A percentile compares a stretch with the other conserved stretches of the same genome.
phyloP scores from a whole-genome alignment of 495 filamentous ascomycete species.

The Penicillium verhagenii region DNA sequence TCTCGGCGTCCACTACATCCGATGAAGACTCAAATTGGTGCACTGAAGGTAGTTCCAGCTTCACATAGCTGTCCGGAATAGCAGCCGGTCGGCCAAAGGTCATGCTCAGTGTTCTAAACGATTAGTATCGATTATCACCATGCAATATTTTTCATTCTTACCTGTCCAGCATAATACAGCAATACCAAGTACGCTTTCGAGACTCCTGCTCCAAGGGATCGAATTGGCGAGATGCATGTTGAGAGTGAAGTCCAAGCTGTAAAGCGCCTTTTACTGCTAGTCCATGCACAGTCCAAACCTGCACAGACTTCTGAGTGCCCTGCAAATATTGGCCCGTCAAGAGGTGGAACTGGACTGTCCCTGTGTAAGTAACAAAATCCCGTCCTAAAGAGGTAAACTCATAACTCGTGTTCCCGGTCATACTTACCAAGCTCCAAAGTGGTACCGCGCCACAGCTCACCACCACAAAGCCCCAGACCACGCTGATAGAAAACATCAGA shows the following conservation, averaged over 20 bases:
- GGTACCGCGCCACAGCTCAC: constrained; percentile 31
- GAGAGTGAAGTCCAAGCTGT: constrained; percentile 42
- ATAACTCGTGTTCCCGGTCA: no score
- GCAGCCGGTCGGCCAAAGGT: constrained; percentile 43
- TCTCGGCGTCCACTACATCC: constrained; percentile 14
- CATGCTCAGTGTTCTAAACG: constrained; percentile 43
- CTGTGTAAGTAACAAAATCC: not conserved
- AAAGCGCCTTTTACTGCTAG: constrained; percentile 41
- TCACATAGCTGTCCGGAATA: constrained; percentile 39
- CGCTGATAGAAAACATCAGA: constrained; percentile 42
- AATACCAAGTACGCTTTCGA: constrained; percentile 46
- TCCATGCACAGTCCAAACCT: constrained; percentile 45
- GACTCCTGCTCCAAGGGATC: constrained; percentile 37
- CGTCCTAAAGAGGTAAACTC: no score
- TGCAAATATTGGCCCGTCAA: constrained; percentile 44
- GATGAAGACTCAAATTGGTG: constrained; percentile 20
- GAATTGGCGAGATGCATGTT: constrained; percentile 30
- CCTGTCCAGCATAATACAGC: constrained; percentile 46
- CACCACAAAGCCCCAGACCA: constrained; percentile 27
- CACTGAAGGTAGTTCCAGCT: constrained; percentile 36
- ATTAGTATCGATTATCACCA: not conserved
- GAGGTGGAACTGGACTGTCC: constrained; percentile 37
- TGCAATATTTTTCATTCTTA: constrained; percentile 1
- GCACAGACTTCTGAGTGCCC: constrained; percentile 42
- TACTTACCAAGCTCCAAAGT: constrained; percentile 39